Base-by-base conservation (phyloP, 495 filamentous ascomycete species). In the Margaritispora aquatica region DNA sequence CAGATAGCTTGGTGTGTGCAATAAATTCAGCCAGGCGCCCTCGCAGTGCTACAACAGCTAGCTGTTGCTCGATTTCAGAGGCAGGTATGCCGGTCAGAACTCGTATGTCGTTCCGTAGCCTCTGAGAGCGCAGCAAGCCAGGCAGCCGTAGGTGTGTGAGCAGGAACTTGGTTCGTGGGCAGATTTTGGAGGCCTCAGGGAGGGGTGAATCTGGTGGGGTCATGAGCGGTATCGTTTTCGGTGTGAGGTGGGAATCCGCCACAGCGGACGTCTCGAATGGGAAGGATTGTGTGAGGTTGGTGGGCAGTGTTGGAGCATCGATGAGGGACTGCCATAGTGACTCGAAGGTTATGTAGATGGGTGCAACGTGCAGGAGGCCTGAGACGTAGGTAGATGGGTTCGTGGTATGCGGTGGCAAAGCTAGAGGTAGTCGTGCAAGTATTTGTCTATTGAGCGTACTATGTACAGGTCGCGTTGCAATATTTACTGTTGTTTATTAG, bases 361-460 rank as follows among this genome's bases (percentile, higher is more conserved):
- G 68, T 5, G 74, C 65, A 59, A 82, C 72, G 55, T 74, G 70
- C 19, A 66, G 55, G 21, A 82, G 61, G 41, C 77, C 79, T 21
- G 57, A 58, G 7, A 69, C 71, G 55, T 80, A 80, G 47, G 71
- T 65, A 1, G 54, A 55, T 0, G 72, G 70, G 17, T 54, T 62
- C 13, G 67, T 21, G 17, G 69, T 51, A 59, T 75, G 54, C 5
- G 77, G 78, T 17, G 77, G 77, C 8, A 80, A 68, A 11, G 73
- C 68, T 27, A 76, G 70, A 2, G 75, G 76, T 4, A 82, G 71
- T 21, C 75, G 72, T 13, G 66, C 56, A 48, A 71, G 69, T 52
- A 81, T 77, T n/a, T 74, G 67, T 51, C 67, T 68, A 67, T 81
- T 80, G 19, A 82, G 72, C 27, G 61, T 52, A n/a, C 71, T 69